Base-by-base conservation (phyloP, 352 stramenopile genomes). In the Nothophytophthora sp. region DNA sequence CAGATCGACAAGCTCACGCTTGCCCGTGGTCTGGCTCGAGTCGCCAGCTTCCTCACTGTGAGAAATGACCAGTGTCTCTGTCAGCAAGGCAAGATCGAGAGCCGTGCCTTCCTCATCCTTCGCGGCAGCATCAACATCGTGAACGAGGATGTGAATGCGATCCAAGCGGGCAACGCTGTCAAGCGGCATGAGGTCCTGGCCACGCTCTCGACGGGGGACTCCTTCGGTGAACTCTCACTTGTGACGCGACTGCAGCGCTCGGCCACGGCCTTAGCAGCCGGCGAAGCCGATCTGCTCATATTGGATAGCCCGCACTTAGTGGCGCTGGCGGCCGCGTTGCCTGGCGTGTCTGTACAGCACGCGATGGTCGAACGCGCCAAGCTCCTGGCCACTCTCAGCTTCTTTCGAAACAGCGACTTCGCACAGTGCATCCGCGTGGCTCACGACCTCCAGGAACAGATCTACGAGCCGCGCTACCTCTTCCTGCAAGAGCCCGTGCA, bases 91-190 rank as follows among this genome's bases (percentile, higher is more conserved):
- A 79, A 75, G 32, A 76, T 90, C 33, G 80, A 93, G 43, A 84
- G 72, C 35, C 81, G 76, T n/a, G 82, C 82, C 20, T 93, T 90
- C 49, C 29, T 93, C 23, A 89, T 93, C 30, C 61, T 93, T 13
- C 68, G 80, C 15, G 82, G 80, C n/a, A 77, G 68, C 7, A 85
- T 93, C 40, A 72, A 80, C 40, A 89, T 93, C 20, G 82, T 93
- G 35, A 88, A 89, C 19, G 82, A 93, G 56, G 77, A 92, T 40
- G 51, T 81, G 2, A 71, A 54, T 11, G 59, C 58, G 5, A 25
- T 55, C 5, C 61, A 68, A 38, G 50, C 51, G 5, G 63, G 57
- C 8, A 16, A 49, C 13, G 54, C 58, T 8, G 49, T 80, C 12
- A 78, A 75, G 35, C 61, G 75, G 28, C 67, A 81, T 45, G 78